Conservation (phyloP, 345 rosid species). For the Anacardium occidentale region DNA sequence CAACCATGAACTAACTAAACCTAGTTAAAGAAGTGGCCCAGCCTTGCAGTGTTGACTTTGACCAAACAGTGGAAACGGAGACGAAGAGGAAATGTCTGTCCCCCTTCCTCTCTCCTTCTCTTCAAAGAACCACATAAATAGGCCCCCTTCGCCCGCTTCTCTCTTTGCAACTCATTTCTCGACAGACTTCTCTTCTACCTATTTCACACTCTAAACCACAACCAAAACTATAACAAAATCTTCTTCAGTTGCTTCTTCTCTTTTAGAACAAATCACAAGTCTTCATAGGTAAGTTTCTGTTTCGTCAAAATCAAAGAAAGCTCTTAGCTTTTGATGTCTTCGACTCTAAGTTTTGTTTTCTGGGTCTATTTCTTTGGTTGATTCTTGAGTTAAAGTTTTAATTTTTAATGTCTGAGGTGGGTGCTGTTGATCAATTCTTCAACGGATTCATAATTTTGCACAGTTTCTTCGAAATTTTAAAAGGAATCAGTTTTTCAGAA, state of each 20-base stretch:
- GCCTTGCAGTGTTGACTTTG: conserved; percentile 61
- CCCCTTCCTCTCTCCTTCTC: conserved; percentile 72
- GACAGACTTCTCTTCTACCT: neutral
- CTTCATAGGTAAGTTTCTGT: conserved; percentile 24
- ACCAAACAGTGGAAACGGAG: conserved; percentile 30
- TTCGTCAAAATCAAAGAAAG: neutral
- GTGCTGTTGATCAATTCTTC: neutral
- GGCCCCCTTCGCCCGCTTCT: conserved; percentile 15
- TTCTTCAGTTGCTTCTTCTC: neutral
- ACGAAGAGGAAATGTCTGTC: conserved; percentile 60
- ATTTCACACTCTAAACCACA: neutral
- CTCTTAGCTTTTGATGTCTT: neutral
- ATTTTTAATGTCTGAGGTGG: conserved; percentile 5
- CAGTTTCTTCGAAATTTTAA: neutral
- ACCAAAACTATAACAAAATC: neutral
- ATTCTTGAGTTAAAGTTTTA: conserved; percentile 1
- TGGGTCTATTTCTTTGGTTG: neutral
- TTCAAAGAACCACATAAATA: conserved; percentile 27
- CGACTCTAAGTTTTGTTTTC: neutral
- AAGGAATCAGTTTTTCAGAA: conserved; percentile 1
- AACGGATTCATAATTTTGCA: neutral
- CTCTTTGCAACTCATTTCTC: conserved; percentile 17
- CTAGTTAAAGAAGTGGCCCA: conserved; percentile 16
- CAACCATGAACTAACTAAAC: neutral
- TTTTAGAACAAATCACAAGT: neutral